Base-by-base conservation (phyloP, 2,329 filamentous ascomycete genomes). In the Cytospora schulzeri region DNA sequence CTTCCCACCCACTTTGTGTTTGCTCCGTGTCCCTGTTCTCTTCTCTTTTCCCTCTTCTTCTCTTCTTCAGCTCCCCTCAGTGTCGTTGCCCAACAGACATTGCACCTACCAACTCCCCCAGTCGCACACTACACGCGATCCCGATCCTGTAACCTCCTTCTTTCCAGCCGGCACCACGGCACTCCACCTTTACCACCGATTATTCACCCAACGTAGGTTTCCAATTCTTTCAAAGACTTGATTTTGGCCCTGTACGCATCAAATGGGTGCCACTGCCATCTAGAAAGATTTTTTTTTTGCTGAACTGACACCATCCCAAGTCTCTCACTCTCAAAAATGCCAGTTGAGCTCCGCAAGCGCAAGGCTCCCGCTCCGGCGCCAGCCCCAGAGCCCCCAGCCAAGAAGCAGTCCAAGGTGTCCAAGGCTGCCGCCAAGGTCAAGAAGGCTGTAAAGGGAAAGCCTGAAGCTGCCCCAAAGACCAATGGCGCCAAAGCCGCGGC, bases 321-420 rank as follows among this genome's bases (percentile, higher is more conserved):
- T 9, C 17, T 29, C 31, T 24, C 19, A 55, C 15, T 22, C 11
- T 11, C 62, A 33, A 74, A 66, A 62, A 87, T 88, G 85, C 82
- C 84, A 68, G 79, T 83, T 70, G 83, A 83, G 71, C 79, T 88
- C 52, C 81, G 85, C 76, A 87, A 88, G 78, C 84, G 85, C 79
- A 87, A 87, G 76, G 83, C 84, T 69, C 80, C 80, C 71, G 76
- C 80, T 65, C 62, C 65, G 76, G 78, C 29, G 76, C 80, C 29
- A 74, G 45, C 78, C 60, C 77, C 80, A 66, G 78, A 81, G 68
- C 77, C 81, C 19, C 77, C 81, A 26, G 76, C 76, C 41, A 85
- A 83, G 76, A 80, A 80, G 73, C 75, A 77, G 66, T 72, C 74
- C 48, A 76, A 76, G 63, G 72, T 75, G 61, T 72, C 74, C 62